Evolutionary conservation across 2,329 filamentous ascomycete species (phyloP), one percentile per base, ranked within the genome.

Genomic region (Diaporthe destruens): DNA sequence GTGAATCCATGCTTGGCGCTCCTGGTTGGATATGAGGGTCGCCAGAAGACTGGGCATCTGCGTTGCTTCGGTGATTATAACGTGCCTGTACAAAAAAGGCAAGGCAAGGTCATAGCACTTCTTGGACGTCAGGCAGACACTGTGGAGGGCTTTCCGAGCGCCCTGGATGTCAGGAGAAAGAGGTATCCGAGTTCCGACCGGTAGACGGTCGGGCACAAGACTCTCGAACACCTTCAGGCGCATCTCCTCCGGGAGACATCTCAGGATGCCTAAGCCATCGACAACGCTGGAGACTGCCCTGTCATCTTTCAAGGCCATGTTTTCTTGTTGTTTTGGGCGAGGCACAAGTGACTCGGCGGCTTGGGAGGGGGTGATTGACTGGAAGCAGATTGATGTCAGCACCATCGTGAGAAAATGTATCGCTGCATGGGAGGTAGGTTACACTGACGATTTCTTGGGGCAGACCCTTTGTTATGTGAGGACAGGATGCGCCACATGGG

Each of bases 161-260:
- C 1, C 20, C 11, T 3, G 1, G 6, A 23, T 16, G 34, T 23
- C 34, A 8, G 11, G 2, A 0, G 55, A 14, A 12, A 39, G 23
- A 1, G 34, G 11, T 3, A 20, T 3, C 1, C 2, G 0, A 0
- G 34, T 57, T 6, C 20, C 20, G 11, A 9, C 39, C 2, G 55
- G 55, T 2, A 57, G 11, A 2, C 20, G 34, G 6, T 23, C 55
- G 11, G 32, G 20, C 4, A 39, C 20, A 9, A 57, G n/a, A 20
- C 23, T 39, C 34, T 39, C 6, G 34, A 57, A 39, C 1, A 57
- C n/a, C 2, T 16, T 14, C 2, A 23, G 34, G 20, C 12, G 11
- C 2, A 57, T 1, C 55, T 57, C 55, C 9, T 3, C 2, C 2
- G 55, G 32, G 6, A 57, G 2, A 6, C 44, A 18, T 6, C 5